Evolutionary conservation across 2,329 filamentous ascomycete genomes (phyloP).

Genomic region (Fonsecaea nubica): DNA sequence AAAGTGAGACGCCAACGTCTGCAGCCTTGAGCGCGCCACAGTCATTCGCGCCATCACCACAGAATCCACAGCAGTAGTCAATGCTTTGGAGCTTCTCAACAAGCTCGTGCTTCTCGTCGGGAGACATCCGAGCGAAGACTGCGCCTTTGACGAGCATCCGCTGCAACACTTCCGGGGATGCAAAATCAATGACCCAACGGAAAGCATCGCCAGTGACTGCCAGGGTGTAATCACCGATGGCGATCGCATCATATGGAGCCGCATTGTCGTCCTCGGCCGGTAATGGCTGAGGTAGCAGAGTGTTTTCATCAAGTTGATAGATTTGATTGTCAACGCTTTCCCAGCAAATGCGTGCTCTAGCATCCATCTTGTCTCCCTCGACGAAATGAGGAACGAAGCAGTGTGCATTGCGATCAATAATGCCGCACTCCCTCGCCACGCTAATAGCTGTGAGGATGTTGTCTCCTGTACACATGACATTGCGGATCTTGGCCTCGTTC

Average conservation of each 20-base stretch:
- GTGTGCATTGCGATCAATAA: slow-evolving; percentile 80
- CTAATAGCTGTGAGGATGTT: slow-evolving; percentile 97
- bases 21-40: slow-evolving; percentile 96
- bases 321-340: slow-evolving; percentile 90
- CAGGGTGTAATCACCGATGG: slow-evolving; percentile 82
- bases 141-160: slow-evolving; percentile 90
- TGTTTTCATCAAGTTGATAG: slow-evolving; percentile 78
- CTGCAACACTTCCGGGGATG: slow-evolving; percentile 73
- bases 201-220: slow-evolving; percentile 94
- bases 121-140: slow-evolving; percentile 97
- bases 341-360: slow-evolving; percentile 78
- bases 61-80: slow-evolving; percentile 94
- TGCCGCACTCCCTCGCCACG: slow-evolving; percentile 85
- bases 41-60: slow-evolving; percentile 96
- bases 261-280: slow-evolving; percentile 78
- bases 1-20: slow-evolving; percentile 95
- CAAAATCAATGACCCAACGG: slow-evolving; percentile 94
- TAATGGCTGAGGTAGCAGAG: slow-evolving; percentile 74
- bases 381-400: slow-evolving; percentile 92
- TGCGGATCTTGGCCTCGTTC: slow-evolving; percentile 79
- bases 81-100: slow-evolving; percentile 97
- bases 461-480: slow-evolving; percentile 96
- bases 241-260: slow-evolving; percentile 81
- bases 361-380: slow-evolving; percentile 75
- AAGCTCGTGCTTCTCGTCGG: slow-evolving; percentile 96